phyloP scores from a whole-genome alignment of 2,329 filamentous ascomycete species.

The Tolypocladium nubicola region DNA sequence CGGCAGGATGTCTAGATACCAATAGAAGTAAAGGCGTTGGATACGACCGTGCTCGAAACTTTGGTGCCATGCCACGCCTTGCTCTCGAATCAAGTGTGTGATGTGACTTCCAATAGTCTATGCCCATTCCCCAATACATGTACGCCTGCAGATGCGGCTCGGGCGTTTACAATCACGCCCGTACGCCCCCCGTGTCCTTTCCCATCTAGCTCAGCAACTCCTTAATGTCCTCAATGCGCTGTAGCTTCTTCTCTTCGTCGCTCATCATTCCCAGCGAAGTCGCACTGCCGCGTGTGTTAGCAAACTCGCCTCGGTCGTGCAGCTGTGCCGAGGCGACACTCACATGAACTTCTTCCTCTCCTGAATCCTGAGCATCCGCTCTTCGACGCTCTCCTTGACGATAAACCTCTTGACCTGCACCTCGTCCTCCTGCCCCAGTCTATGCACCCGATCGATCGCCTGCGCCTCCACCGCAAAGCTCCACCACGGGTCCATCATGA shows the following conservation, averaged over 20 bases:
- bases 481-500: conserved; percentile 99
- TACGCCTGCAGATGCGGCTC: neutral
- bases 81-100: too few relatives aligned
- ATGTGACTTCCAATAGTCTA: neutral
- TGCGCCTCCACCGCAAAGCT: conserved; percentile 94
- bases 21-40: neutral
- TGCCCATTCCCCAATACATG: neutral
- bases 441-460: conserved; percentile 93
- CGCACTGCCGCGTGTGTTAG: conserved; percentile 46
- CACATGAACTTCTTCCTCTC: conserved; percentile 93
- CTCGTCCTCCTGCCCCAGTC: conserved; percentile 85
- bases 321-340: conserved; percentile 28
- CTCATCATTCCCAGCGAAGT: conserved; percentile 89
- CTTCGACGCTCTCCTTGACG: conserved; percentile 83
- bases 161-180: neutral
- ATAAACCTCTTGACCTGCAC: conserved; percentile 85
- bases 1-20: neutral
- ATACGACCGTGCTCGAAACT: neutral
- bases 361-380: conserved; percentile 87
- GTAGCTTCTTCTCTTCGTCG: conserved; percentile 84
- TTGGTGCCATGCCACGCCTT: too few relatives aligned
- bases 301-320: neutral
- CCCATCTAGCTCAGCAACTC: conserved; percentile 59
- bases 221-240: conserved; percentile 88
- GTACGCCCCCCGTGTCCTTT: neutral